phyloP scores from a whole-genome alignment of 371 early-diverging fungal genomes.

The Circinella minor region DNA sequence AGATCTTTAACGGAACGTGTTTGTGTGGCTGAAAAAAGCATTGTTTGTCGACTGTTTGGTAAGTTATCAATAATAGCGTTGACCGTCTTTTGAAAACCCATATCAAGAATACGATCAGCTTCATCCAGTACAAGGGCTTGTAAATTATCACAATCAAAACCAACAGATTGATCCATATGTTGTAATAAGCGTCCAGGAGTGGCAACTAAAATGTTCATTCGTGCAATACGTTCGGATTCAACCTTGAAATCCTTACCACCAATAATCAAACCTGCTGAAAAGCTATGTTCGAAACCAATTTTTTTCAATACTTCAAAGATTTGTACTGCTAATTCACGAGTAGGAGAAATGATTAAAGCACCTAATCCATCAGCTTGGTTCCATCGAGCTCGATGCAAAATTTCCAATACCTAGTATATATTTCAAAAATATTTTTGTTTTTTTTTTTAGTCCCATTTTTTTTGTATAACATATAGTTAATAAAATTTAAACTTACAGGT shows the following conservation, averaged over 20 bases:
- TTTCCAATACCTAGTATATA: slow-evolving; percentile 72
- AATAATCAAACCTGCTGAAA: slow-evolving; percentile 96
- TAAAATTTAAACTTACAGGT: slow-evolving; percentile 67
- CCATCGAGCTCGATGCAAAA: slow-evolving; percentile 84
- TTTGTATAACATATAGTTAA: no score
- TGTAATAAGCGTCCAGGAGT: slow-evolving; percentile 99
- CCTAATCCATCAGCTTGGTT: slow-evolving; percentile 86
- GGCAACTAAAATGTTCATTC: slow-evolving; percentile 95
- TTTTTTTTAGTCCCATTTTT: no score
- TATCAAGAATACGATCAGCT: slow-evolving; percentile 95
- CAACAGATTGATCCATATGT: slow-evolving; percentile 96
- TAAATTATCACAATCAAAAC: slow-evolving; percentile 85
- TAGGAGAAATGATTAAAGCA: slow-evolving; percentile 96
- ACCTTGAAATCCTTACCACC: slow-evolving; percentile 94
- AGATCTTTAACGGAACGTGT: slow-evolving; percentile 94
- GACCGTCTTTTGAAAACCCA: slow-evolving; percentile 94
- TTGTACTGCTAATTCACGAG: slow-evolving; percentile 98
- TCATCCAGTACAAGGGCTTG: slow-evolving; percentile 96
- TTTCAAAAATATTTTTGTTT: no score
- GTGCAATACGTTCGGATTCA: slow-evolving; percentile 84
- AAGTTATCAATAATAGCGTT: slow-evolving; percentile 94
- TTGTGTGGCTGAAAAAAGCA: slow-evolving; percentile 97
- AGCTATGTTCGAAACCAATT: slow-evolving; percentile 82
- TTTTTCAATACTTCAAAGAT: slow-evolving; percentile 93
- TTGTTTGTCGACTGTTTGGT: slow-evolving; percentile 87